Percentiles rank a stretch among this genome's conserved stretches.
Conservation (phyloP, 1,284 basidiomycete genomes). For the Cutaneotrichosporon cutaneum region DNA sequence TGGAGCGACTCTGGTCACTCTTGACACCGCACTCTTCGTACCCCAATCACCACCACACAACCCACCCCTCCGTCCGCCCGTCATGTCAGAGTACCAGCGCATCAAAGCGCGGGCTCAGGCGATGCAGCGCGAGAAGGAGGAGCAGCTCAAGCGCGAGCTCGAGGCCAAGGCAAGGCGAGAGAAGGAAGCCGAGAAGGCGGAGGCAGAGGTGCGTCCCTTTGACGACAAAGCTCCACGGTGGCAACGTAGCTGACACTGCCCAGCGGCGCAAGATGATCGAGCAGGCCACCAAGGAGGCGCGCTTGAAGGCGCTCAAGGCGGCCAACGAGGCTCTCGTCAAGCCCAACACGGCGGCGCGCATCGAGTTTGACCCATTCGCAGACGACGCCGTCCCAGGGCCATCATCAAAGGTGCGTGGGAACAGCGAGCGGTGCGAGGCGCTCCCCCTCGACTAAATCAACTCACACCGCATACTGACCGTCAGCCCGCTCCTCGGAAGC, state of each 20-base stretch:
- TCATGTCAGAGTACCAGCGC: constrained; percentile 39
- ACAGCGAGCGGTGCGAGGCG: background rate
- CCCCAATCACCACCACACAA: background rate
- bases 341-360: constrained; percentile 8
- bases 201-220: constrained; percentile 41
- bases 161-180: constrained; percentile 40
- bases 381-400: constrained; percentile 34
- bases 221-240: background rate
- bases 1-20: background rate
- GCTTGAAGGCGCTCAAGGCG: constrained; percentile 38
- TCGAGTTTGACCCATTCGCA: constrained; percentile 46
- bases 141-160: constrained; percentile 36
- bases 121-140: constrained; percentile 45
- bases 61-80: constrained; percentile 7
- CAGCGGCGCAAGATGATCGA: constrained; percentile 40
- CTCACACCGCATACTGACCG: background rate
- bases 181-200: constrained; percentile 38
- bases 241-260: background rate
- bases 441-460: background rate
- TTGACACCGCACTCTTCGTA: background rate
- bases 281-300: constrained; percentile 38
- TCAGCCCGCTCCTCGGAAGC: constrained; percentile 9
- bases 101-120: constrained; percentile 39
- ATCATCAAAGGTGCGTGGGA: constrained; percentile 20
- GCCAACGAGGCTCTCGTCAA: constrained; percentile 38